These are phyloP conservation scores for Lipomyces yamadae DNA, from an alignment of 805 yeast genomes.

Conservation along the genomic window DNA sequence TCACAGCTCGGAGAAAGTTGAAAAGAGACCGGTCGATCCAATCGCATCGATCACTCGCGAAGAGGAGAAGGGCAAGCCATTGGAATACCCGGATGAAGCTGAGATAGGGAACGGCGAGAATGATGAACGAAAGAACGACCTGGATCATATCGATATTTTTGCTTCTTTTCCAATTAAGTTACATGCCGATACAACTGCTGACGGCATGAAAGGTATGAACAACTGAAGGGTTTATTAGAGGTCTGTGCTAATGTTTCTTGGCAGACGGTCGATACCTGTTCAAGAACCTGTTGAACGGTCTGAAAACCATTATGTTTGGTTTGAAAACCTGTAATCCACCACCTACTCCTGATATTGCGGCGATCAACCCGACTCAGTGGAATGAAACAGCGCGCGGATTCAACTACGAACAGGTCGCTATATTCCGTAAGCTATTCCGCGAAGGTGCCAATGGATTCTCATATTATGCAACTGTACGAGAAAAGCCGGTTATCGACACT, in stretches of 20 bases:
- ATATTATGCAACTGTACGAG: constrained; percentile 62
- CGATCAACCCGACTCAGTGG: constrained; percentile 66
- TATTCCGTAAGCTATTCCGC: constrained; percentile 75
- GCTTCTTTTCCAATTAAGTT: constrained; percentile 66
- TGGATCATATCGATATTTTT: constrained; percentile 49
- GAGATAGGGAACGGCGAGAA: constrained; percentile 23
- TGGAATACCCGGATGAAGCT: constrained; percentile 29
- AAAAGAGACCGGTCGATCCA: constrained; percentile 34
- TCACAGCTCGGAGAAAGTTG: constrained; percentile 30
- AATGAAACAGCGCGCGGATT: constrained; percentile 83
- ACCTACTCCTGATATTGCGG: constrained; percentile 56
- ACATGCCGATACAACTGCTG: constrained; percentile 56
- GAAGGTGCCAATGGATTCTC: constrained; percentile 83
- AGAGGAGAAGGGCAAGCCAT: constrained; percentile 38
- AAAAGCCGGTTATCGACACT: constrained; percentile 42
- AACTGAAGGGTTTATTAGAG: not conserved
- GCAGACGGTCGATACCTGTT: constrained; percentile 88
- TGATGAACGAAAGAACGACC: constrained; percentile 18
- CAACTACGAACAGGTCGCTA: constrained; percentile 78
- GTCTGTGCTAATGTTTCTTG: constrained; percentile 43
- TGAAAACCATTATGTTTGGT: constrained; percentile 88
- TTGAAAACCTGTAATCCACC: constrained; percentile 89
- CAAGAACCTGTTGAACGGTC: constrained; percentile 84
- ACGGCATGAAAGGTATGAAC: constrained; percentile 51
- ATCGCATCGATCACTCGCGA: constrained; percentile 28